These are phyloP conservation scores for Verbena officinalis DNA, from an alignment of 257 asterid species.

Conservation along the genomic window DNA sequence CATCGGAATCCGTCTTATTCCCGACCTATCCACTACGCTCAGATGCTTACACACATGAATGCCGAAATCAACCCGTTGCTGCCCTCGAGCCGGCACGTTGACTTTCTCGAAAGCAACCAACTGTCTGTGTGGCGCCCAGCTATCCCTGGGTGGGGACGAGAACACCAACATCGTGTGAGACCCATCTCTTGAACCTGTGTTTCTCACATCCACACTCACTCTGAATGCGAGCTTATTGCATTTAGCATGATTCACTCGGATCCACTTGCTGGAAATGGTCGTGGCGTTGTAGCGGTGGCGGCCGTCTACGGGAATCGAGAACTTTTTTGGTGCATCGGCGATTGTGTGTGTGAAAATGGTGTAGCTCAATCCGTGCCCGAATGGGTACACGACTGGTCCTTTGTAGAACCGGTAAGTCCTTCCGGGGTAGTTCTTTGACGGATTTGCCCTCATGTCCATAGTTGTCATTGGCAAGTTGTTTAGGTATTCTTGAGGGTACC, in stretches of 20 bases:
- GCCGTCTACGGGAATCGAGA: slow-evolving; percentile 50
- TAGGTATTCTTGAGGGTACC: slow-evolving; percentile 76
- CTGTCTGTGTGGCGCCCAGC: slow-evolving; percentile 60
- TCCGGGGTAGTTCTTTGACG: slow-evolving; percentile 65
- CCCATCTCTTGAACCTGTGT: slow-evolving; percentile 59
- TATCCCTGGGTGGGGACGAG: slow-evolving; percentile 51
- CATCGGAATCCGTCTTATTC: slow-evolving; percentile 70
- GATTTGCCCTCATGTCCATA: slow-evolving; percentile 71
- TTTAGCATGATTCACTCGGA: slow-evolving; percentile 53
- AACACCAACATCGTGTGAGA: slow-evolving; percentile 68
- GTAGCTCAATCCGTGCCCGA: slow-evolving; percentile 87
- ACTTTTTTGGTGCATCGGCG: slow-evolving; percentile 50
- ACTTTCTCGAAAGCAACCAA: slow-evolving; percentile 69
- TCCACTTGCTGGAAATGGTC: slow-evolving; percentile 26
- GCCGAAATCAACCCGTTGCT: slow-evolving; percentile 35
- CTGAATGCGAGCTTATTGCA: slow-evolving; percentile 50
- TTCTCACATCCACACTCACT: slow-evolving; percentile 54
- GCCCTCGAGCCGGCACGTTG: slow-evolving; percentile 39
- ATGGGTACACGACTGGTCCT: slow-evolving; percentile 70
- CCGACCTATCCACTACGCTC: slow-evolving; percentile 71
- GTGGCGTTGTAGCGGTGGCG: slow-evolving; percentile 47
- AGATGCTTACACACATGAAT: slow-evolving; percentile 70
- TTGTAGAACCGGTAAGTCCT: slow-evolving; percentile 80
- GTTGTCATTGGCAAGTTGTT: slow-evolving; percentile 68
- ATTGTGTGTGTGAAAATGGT: slow-evolving; percentile 54